Conservation (phyloP, 352 stramenopile species). For the Phytophthora megakarya region DNA sequence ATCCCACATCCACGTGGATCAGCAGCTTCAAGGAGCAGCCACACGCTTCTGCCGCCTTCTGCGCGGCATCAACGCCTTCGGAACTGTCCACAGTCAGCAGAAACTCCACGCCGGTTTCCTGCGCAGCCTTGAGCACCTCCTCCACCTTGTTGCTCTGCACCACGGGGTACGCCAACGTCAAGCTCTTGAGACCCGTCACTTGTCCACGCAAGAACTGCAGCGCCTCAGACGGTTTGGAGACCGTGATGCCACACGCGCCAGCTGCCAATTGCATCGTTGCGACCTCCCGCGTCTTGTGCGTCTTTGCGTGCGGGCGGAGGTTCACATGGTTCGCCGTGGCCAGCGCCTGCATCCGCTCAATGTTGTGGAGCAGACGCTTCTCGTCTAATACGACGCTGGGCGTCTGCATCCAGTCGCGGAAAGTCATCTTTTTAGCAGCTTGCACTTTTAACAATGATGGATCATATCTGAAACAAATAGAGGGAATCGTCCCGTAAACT, state of each 20-base stretch:
- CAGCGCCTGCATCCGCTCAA: slow-evolving; percentile 69
- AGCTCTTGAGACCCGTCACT: slow-evolving; percentile 50
- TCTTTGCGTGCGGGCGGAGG: slow-evolving; percentile 75
- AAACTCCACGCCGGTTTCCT: slow-evolving; percentile 56
- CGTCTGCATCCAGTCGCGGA: slow-evolving; percentile 46
- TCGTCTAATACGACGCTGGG: slow-evolving; percentile 72
- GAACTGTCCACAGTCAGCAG: slow-evolving; percentile 67
- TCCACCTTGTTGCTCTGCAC: slow-evolving; percentile 63
- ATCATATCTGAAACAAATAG: too few relatives aligned
- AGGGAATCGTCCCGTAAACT: too few relatives aligned
- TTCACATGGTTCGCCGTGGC: slow-evolving; percentile 49
- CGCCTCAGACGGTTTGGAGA: slow-evolving; percentile 73
- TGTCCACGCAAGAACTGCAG: slow-evolving; percentile 63
- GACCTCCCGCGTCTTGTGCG: slow-evolving; percentile 81
- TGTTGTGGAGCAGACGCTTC: slow-evolving; percentile 58
- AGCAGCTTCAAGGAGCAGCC: slow-evolving; percentile 58
- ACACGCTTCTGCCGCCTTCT: slow-evolving; percentile 49
- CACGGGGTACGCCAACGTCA: slow-evolving; percentile 72
- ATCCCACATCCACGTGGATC: slow-evolving; percentile 77
- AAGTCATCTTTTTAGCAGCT: too few relatives aligned
- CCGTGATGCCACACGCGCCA: slow-evolving; percentile 63
- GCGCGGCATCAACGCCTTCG: slow-evolving; percentile 54
- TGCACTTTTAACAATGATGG: too few relatives aligned
- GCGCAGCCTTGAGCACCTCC: slow-evolving; percentile 52
- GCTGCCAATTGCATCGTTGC: slow-evolving; percentile 53